Evolutionary conservation across 1,139 yeast genomes (phyloP).

Genomic region (Suhomyces yuchorum): DNA sequence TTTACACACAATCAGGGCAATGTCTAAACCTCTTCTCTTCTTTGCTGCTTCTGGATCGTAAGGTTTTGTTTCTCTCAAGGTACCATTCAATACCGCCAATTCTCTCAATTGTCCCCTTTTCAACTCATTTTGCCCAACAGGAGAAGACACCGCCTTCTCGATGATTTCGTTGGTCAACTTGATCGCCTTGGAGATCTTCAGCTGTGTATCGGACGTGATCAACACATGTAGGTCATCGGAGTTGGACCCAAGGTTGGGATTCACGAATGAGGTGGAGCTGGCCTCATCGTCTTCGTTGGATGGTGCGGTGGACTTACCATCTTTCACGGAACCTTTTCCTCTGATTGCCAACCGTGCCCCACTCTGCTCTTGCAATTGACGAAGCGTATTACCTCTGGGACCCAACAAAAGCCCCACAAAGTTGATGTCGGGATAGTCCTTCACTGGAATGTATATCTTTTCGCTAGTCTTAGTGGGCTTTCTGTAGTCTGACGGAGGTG

Average conservation of each 20-base stretch:
- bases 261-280: constrained; percentile 25
- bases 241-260: constrained; percentile 28
- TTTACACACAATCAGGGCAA: constrained; percentile 67
- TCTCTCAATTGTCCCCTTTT: constrained; percentile 91
- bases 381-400: constrained; percentile 91
- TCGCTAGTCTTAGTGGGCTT: constrained; percentile 73
- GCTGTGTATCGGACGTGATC: constrained; percentile 81
- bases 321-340: constrained; percentile 94
- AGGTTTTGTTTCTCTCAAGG: constrained; percentile 79
- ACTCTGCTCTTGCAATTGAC: constrained; percentile 76
- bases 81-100: constrained; percentile 91
- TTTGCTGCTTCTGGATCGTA: constrained; percentile 61
- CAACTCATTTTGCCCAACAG: constrained; percentile 90
- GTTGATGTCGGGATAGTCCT: constrained; percentile 89
- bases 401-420: constrained; percentile 90
- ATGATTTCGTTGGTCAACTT: constrained; percentile 75
- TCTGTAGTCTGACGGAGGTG: constrained; percentile 79
- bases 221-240: constrained; percentile 85
- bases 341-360: constrained; percentile 87
- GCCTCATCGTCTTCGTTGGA: constrained; percentile 28
- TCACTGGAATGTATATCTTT: constrained; percentile 81
- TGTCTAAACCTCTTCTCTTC: constrained; percentile 47
- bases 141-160: constrained; percentile 81
- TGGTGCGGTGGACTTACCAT: constrained; percentile 66
- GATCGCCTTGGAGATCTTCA: constrained; percentile 74